A percentile compares a stretch with the other conserved stretches of the same genome.
phyloP scores from a whole-genome alignment of 805 yeast genomes.

The Torulaspora franciscae region DNA sequence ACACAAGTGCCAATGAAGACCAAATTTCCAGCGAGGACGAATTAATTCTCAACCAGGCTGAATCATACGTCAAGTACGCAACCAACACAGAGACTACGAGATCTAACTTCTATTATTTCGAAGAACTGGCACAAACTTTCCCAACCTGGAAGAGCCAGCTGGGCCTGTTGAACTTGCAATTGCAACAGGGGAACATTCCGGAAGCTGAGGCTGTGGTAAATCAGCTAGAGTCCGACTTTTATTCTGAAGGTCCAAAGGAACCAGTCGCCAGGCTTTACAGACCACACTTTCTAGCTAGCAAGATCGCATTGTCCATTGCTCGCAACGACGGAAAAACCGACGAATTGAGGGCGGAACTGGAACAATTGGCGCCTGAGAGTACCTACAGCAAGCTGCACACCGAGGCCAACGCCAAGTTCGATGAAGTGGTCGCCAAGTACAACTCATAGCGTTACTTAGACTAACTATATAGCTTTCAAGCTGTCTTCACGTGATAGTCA shows the following conservation, averaged over 20 bases:
- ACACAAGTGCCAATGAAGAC: constrained; percentile 44
- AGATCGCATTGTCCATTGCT: constrained; percentile 57
- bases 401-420: constrained; percentile 62
- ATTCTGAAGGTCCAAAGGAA: constrained; percentile 32
- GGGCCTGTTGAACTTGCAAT: constrained; percentile 66
- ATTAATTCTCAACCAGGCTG: constrained; percentile 70
- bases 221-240: constrained; percentile 43
- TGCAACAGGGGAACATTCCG: constrained; percentile 73
- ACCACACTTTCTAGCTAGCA: constrained; percentile 55
- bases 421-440: constrained; percentile 62
- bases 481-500: constrained; percentile 1
- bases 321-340: constrained; percentile 42
- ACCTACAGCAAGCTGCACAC: constrained; percentile 52
- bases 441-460: constrained; percentile 12
- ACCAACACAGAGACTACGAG: constrained; percentile 38
- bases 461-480: not conserved
- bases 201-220: constrained; percentile 70
- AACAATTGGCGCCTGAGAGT: constrained; percentile 49
- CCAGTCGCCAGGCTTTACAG: constrained; percentile 31
- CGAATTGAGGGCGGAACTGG: constrained; percentile 45
- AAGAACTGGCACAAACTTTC: constrained; percentile 63
- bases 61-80: constrained; percentile 58
- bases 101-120: constrained; percentile 60
- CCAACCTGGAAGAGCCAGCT: constrained; percentile 48
- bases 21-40: constrained; percentile 51